Evolutionary conservation across 495 filamentous ascomycete species (phyloP).

Genomic region (Aspergillus steynii): DNA sequence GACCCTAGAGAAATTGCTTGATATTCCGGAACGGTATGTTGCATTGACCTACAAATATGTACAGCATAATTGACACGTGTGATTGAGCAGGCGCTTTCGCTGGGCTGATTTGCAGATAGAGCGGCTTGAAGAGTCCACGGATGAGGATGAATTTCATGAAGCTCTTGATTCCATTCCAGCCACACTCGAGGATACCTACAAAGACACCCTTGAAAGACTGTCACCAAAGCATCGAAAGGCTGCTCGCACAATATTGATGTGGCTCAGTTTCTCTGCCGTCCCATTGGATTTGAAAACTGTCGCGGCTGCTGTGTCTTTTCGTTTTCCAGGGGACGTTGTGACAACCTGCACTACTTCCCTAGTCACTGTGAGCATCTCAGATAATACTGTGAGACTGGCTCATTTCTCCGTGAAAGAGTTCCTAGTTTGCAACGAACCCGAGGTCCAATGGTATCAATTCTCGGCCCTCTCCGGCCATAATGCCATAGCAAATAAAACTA

Average conservation of each 20-base stretch:
- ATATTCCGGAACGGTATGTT: conserved; percentile 10
- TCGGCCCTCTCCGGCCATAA: neutral
- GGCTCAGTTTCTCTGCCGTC: conserved; percentile 5
- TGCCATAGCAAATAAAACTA: neutral
- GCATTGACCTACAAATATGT: neutral
- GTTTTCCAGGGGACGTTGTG: neutral
- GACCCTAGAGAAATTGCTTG: conserved; percentile 2
- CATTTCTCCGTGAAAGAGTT: conserved; percentile 22
- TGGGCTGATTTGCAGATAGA: conserved; percentile 19
- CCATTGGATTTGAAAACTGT: conserved; percentile 1
- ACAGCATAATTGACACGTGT: neutral
- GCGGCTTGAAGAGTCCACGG: conserved; percentile 4
- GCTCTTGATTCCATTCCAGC: conserved; percentile 7
- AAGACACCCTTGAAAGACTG: conserved; percentile 2
- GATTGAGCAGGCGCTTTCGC: conserved; percentile 13
- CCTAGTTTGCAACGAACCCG: neutral
- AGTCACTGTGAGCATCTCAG: conserved; percentile 5
- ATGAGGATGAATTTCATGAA: neutral
- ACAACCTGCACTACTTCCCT: conserved; percentile 8
- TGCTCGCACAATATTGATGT: conserved; percentile 5
- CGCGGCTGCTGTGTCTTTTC: conserved; percentile 4
- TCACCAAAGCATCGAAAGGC: neutral
- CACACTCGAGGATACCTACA: conserved; percentile 9
- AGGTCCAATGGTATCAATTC: neutral
- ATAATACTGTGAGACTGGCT: conserved; percentile 8